Conservation (phyloP, 306 rosid genomes). For the Crataegus laevigata region DNA sequence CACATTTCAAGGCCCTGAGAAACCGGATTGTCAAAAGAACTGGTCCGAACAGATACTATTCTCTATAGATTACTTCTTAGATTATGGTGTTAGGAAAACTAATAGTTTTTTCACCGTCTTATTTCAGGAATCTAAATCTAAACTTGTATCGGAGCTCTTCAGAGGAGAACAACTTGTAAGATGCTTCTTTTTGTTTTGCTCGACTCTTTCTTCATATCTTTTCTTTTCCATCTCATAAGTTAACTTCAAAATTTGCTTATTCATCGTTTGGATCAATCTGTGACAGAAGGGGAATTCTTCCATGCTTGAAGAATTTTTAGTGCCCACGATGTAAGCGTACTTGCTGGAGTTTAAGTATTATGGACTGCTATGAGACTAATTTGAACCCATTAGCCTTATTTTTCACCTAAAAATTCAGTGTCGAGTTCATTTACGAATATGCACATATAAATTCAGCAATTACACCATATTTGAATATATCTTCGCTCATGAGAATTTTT, state of each 20-base stretch:
- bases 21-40: slow-evolving; percentile 31
- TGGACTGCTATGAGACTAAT: no score
- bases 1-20: slow-evolving; percentile 37
- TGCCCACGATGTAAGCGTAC: slow-evolving; percentile 56
- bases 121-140: slow-evolving; percentile 45
- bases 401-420: neutral
- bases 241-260: neutral
- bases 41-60: slow-evolving; percentile 22
- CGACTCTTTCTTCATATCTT: neutral
- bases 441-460: neutral
- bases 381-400: neutral
- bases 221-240: neutral
- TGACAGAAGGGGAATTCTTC: slow-evolving; percentile 36
- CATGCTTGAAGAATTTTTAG: slow-evolving; percentile 36
- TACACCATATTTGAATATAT: neutral
- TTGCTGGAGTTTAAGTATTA: neutral
- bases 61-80: slow-evolving; percentile 3
- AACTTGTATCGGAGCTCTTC: slow-evolving; percentile 56
- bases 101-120: neutral
- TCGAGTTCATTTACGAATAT: no score
- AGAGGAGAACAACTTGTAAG: slow-evolving; percentile 37
- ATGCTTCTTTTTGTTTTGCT: neutral
- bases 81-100: slow-evolving; percentile 4
- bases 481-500: neutral
- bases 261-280: neutral